Evolutionary conservation across 306 rosid genomes (phyloP), one percentile per base, ranked within the genome.

Genomic region (Pachyrhizus erosus): DNA sequence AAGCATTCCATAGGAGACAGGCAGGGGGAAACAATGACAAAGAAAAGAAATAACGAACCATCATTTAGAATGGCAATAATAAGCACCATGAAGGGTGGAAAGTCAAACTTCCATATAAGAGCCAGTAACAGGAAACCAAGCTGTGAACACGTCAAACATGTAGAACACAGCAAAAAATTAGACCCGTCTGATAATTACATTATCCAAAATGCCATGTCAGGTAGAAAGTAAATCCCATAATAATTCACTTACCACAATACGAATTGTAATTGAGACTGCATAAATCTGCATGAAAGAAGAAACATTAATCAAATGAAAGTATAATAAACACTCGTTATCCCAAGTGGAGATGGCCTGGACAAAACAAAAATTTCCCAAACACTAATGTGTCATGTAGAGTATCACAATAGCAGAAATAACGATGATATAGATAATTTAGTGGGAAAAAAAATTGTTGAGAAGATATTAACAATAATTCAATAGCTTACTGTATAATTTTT

Each of bases 81-180:
- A 18, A 96, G 99, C 86, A 96, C 98, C 99, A 96, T 96, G 70
- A 96, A 96, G 55, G 99, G 99, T 21, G 99, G 99, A 82, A 96
- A 96, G 80, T 96, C 99, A 69, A 96, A 96, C 90, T 87, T 65
- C 99, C 99, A 96, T 82, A 96, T 83, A 66, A 96, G 92, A 68
- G 99, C 99, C 81, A 96, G 91, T 88, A 96, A 89, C 98, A 96
- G 93, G 91, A 96, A 96, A 84, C 99, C 99, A 65, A 96, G 97
- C 99, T 96, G 97, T 83, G 86, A 82, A 76, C 84, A 84, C 60
- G 71, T 21, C 77, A 79, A 75, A 72, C 73, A 76, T 64, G 62
- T 21, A 79, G 54, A 78, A 73, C 23, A 81, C 62, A 75, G 75
- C 18, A 40, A 82, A 75, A 78, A 31, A 75, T 70, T 51, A 85